phyloP scores from a whole-genome alignment of 2,329 filamentous ascomycete species.

The Dothiorella sarmentorum region DNA sequence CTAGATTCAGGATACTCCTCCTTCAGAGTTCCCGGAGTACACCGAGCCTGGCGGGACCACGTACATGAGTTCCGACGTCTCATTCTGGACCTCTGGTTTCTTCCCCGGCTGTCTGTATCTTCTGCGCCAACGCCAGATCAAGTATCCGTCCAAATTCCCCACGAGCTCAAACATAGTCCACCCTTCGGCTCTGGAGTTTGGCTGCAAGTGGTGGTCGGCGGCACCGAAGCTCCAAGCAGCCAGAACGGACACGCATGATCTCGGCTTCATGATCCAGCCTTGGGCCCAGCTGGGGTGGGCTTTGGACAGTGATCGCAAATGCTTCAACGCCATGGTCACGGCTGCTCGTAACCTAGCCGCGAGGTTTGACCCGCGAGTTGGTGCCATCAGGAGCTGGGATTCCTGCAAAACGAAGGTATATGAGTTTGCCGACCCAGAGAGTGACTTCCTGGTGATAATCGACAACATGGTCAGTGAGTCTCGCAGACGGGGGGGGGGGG shows the following conservation, averaged over 20 bases:
- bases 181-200: slow-evolving; percentile 22
- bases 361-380: slow-evolving; percentile 35
- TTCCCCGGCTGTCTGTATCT: slow-evolving; percentile 47
- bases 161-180: slow-evolving; percentile 8
- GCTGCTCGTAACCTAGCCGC: slow-evolving; percentile 38
- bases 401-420: slow-evolving; percentile 41
- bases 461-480: slow-evolving; percentile 27
- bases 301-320: slow-evolving; percentile 36
- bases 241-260: slow-evolving; percentile 40
- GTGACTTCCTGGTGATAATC: slow-evolving; percentile 44
- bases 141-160: slow-evolving; percentile 24
- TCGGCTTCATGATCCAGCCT: slow-evolving; percentile 45
- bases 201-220: slow-evolving; percentile 44
- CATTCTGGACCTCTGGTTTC: slow-evolving; percentile 51
- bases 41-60: slow-evolving; percentile 35
- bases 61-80: slow-evolving; percentile 41
- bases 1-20: background rate
- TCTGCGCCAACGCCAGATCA: slow-evolving; percentile 37
- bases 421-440: slow-evolving; percentile 33
- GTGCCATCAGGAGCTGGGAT: slow-evolving; percentile 46
- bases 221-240: slow-evolving; percentile 36
- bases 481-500: too few relatives aligned
- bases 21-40: slow-evolving; percentile 37
- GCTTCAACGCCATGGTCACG: slow-evolving; percentile 34
- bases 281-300: slow-evolving; percentile 41